phyloP scores from a whole-genome alignment of 129 eudicot species.

The Centella asiatica region DNA sequence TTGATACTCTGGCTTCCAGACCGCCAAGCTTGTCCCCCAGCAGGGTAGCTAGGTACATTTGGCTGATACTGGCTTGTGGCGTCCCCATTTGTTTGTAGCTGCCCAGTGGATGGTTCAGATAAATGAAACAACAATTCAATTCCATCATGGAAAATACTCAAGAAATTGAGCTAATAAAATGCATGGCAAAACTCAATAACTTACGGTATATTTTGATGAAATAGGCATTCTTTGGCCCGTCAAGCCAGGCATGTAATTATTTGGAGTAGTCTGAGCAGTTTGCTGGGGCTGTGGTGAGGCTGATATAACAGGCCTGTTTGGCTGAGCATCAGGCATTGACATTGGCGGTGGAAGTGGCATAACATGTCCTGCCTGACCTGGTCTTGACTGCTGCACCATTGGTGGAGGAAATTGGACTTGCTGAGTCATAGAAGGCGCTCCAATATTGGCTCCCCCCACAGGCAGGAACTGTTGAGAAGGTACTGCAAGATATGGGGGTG shows the following conservation, averaged over 20 bases:
- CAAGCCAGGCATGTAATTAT: conserved; percentile 39
- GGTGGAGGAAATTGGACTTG: conserved; percentile 45
- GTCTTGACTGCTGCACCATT: conserved; percentile 51
- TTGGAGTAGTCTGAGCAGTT: conserved; percentile 32
- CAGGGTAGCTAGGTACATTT: conserved; percentile 35
- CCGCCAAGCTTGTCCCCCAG: conserved; percentile 45
- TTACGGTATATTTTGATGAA: conserved; percentile 44
- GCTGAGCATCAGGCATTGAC: conserved; percentile 54
- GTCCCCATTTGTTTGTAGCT: conserved; percentile 42
- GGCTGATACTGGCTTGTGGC: conserved; percentile 44
- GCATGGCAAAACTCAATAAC: conserved; percentile 14
- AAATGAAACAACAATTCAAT: conserved; percentile 24
- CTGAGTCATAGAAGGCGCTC: conserved; percentile 36
- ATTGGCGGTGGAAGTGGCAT: conserved; percentile 44
- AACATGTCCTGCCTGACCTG: conserved; percentile 36
- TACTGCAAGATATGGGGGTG: conserved; percentile 49
- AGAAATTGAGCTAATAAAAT: background rate
- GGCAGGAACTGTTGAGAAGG: conserved; percentile 65
- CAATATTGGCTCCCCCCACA: conserved; percentile 48
- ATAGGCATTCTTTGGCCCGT: conserved; percentile 48
- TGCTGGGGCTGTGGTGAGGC: conserved; percentile 57
- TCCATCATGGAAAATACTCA: conserved; percentile 4
- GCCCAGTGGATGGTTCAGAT: conserved; percentile 42
- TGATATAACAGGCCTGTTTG: conserved; percentile 37
- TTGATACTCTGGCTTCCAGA: conserved; percentile 28